A percentile compares a stretch with the other conserved stretches of the same genome.
Conservation (phyloP, 805 yeast genomes). For the Candida nitratophila region DNA sequence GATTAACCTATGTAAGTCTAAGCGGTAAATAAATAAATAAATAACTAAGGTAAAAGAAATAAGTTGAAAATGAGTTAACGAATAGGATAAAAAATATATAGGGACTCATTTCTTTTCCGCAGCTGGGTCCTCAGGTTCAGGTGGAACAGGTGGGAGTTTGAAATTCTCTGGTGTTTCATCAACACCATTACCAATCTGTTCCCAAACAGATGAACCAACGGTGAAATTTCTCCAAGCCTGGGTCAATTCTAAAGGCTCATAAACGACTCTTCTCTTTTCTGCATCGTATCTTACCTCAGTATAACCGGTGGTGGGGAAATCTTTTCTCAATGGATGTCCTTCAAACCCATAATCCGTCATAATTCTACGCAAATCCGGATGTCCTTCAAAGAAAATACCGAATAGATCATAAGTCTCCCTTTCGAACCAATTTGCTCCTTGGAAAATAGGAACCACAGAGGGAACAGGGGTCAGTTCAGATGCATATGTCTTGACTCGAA, state of each 20-base stretch:
- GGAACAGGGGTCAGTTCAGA: conserved; percentile 80
- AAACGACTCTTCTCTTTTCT: conserved; percentile 82
- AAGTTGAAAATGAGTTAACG: not conserved
- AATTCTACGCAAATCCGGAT: conserved; percentile 84
- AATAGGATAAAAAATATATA: no score
- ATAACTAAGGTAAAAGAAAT: not conserved
- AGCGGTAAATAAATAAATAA: not conserved
- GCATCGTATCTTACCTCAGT: conserved; percentile 87
- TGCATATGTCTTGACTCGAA: conserved; percentile 84
- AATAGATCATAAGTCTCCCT: conserved; percentile 84
- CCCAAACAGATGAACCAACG: conserved; percentile 87
- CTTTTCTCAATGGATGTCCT: conserved; percentile 87
- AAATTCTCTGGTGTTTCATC: conserved; percentile 77
- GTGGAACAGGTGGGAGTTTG: conserved; percentile 76
- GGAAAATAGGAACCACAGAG: conserved; percentile 59
- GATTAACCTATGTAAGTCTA: no score
- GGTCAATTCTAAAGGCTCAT: conserved; percentile 84
- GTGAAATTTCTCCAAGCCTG: conserved; percentile 90
- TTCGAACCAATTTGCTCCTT: conserved; percentile 88
- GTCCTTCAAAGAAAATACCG: conserved; percentile 83
- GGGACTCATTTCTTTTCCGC: conserved; percentile 22
- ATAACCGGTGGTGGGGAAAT: conserved; percentile 89
- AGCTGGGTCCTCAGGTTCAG: conserved; percentile 47
- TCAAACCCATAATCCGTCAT: conserved; percentile 90
- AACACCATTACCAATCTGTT: conserved; percentile 82